Evolutionary conservation across 2,329 filamentous ascomycete species (phyloP).

Genomic region (Paraconiothyrium brasiliense): DNA sequence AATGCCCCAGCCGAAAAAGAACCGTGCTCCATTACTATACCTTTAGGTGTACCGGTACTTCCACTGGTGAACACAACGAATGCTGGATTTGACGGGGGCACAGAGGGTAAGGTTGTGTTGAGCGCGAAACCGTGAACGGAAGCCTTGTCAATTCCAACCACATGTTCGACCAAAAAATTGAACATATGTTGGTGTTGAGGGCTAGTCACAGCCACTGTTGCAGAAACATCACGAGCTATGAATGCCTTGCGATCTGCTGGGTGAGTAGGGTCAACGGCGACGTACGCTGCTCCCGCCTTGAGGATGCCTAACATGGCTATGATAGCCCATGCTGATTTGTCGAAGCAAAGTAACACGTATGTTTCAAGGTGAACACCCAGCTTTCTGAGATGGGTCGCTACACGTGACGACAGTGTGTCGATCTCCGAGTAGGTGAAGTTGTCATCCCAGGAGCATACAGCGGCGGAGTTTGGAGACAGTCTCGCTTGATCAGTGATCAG

Average conservation of each 20-base stretch:
- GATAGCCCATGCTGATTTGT: conserved; percentile 32
- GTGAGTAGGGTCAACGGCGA: conserved; percentile 25
- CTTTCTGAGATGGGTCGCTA: conserved; percentile 22
- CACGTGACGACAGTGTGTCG: conserved; percentile 9
- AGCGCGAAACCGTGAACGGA: background rate
- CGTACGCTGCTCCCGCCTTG: conserved; percentile 53
- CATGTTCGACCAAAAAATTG: background rate
- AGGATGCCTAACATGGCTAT: conserved; percentile 54
- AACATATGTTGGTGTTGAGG: conserved; percentile 1
- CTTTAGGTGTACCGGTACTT: conserved; percentile 63
- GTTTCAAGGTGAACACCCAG: conserved; percentile 21
- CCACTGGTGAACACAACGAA: conserved; percentile 65
- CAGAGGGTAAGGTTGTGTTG: background rate
- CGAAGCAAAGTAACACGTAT: conserved; percentile 21
- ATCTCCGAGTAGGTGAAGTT: conserved; percentile 28
- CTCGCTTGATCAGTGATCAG: conserved; percentile 9
- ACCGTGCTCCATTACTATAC: conserved; percentile 49
- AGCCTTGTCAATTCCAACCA: background rate
- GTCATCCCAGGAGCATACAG: conserved; percentile 27
- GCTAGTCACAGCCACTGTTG: conserved; percentile 2
- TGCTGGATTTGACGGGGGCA: conserved; percentile 2
- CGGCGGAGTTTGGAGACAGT: conserved; percentile 17
- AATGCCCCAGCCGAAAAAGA: background rate
- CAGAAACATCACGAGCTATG: background rate
- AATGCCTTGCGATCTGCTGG: conserved; percentile 3